Conservation (phyloP, 768 basidiomycete species). For the Hortiboletus flavorubellus region DNA sequence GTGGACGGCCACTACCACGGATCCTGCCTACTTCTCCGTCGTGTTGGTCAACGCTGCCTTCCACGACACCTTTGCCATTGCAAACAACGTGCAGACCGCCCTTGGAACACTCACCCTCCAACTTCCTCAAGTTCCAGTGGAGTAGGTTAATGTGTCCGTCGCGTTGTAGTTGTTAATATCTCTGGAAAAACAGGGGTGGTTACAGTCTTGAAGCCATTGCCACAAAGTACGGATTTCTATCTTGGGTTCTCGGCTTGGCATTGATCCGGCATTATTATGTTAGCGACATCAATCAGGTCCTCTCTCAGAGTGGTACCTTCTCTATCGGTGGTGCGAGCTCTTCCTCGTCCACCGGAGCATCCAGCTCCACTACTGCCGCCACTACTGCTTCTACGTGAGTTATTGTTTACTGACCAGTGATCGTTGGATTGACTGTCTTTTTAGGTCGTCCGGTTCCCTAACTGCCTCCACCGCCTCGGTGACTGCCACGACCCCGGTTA, state of each 20-base stretch:
- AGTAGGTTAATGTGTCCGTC: slow-evolving; percentile 30
- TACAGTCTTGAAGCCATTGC: slow-evolving; percentile 51
- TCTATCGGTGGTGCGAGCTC: slow-evolving; percentile 31
- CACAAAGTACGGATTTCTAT: slow-evolving; percentile 29
- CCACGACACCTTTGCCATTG: slow-evolving; percentile 52
- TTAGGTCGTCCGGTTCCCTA: not conserved
- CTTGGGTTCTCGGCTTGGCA: not conserved
- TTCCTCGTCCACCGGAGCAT: slow-evolving; percentile 2
- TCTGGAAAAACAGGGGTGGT: slow-evolving; percentile 32
- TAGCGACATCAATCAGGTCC: slow-evolving; percentile 46
- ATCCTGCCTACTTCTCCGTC: slow-evolving; percentile 43
- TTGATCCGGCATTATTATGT: not conserved
- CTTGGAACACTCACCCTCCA: slow-evolving; percentile 34
- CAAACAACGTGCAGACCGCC: slow-evolving; percentile 47
- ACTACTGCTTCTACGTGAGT: slow-evolving; percentile 12
- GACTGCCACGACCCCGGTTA: slow-evolving; percentile 12
- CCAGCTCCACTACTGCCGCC: slow-evolving; percentile 6
- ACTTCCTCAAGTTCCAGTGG: slow-evolving; percentile 45
- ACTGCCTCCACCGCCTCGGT: not conserved
- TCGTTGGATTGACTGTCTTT: not conserved
- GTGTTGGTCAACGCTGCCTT: slow-evolving; percentile 48
- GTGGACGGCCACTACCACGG: slow-evolving; percentile 43
- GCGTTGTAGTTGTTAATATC: not conserved
- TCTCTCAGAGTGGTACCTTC: slow-evolving; percentile 40
- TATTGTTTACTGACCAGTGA: not conserved